A percentile compares a stretch with the other conserved stretches of the same genome.
Evolutionary conservation across 768 basidiomycete genomes (phyloP).

Genomic region (Ephemerocybe angulata): DNA sequence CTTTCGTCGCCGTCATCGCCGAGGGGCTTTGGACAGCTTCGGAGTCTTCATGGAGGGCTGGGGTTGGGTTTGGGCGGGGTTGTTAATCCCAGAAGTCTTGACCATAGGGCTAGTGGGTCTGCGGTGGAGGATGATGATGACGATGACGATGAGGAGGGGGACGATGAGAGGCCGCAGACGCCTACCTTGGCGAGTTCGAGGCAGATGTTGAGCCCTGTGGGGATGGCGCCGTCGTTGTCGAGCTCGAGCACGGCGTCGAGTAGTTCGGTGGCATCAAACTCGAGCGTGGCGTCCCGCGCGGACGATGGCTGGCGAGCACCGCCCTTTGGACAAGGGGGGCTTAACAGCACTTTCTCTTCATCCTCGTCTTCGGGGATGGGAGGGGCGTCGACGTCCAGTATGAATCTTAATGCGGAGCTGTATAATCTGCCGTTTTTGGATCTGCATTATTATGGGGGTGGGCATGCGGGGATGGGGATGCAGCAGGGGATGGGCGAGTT

Average conservation of each 20-base stretch:
- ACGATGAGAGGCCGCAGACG: constrained; percentile 4
- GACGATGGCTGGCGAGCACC: too few species aligned
- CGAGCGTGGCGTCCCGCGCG: too few species aligned
- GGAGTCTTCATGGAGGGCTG: too few species aligned
- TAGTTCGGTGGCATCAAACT: too few species aligned
- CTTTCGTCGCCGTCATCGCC: background rate
- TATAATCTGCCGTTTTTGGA: constrained; percentile 68
- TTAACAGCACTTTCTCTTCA: too few species aligned
- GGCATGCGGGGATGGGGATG: background rate
- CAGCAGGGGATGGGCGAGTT: constrained; percentile 7
- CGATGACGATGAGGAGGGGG: background rate
- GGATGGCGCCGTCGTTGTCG: background rate
- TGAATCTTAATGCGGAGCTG: constrained; percentile 7
- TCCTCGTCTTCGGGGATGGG: too few species aligned
- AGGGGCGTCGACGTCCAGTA: too few species aligned
- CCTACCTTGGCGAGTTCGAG: constrained; percentile 8
- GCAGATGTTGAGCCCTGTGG: constrained; percentile 4
- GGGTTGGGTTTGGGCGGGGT: too few species aligned
- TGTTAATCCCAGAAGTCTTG: too few species aligned
- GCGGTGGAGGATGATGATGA: background rate
- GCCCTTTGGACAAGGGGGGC: too few species aligned
- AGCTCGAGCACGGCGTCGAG: background rate
- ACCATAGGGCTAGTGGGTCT: background rate
- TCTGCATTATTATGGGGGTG: constrained; percentile 48
- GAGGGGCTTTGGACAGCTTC: too few species aligned